These are phyloP conservation scores for Oryza coarctata DNA, from an alignment of 176 grass and related monocot genomes.

Conservation along the genomic window DNA sequence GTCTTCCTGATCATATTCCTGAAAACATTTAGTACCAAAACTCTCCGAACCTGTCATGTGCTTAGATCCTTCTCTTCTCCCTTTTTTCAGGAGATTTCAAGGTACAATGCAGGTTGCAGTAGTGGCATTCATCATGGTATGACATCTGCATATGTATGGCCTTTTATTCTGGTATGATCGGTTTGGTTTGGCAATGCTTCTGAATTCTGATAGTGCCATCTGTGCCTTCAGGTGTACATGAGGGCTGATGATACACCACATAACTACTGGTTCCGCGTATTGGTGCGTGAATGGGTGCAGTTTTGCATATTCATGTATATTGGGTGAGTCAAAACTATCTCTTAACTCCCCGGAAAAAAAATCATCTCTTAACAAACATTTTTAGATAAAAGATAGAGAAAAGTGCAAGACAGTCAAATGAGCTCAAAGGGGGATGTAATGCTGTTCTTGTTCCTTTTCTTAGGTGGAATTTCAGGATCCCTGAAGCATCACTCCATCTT, in stretches of 20 bases:
- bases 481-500: constrained; percentile 76
- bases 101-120: constrained; percentile 88
- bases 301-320: constrained; percentile 95
- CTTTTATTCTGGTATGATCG: not conserved
- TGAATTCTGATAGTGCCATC: constrained; percentile 8
- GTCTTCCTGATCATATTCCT: not conserved
- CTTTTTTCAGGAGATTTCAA: constrained; percentile 78
- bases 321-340: constrained; percentile 52
- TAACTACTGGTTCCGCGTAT: constrained; percentile 92
- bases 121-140: constrained; percentile 88
- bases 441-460: constrained; percentile 5
- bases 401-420: not conserved
- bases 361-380: too few relatives aligned
- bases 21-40: not conserved
- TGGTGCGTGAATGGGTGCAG: constrained; percentile 94
- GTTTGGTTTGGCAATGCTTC: not conserved
- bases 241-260: constrained; percentile 79
- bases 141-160: not conserved
- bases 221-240: constrained; percentile 73
- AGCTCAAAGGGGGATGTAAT: not conserved
- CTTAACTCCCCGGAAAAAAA: not conserved
- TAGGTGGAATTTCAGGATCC: constrained; percentile 95
- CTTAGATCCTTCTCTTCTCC: not conserved
- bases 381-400: too few relatives aligned
- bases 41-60: not conserved